phyloP scores from a whole-genome alignment of 225 moss, liverwort and hornwort species.

The Thuidium tamariscinum region DNA sequence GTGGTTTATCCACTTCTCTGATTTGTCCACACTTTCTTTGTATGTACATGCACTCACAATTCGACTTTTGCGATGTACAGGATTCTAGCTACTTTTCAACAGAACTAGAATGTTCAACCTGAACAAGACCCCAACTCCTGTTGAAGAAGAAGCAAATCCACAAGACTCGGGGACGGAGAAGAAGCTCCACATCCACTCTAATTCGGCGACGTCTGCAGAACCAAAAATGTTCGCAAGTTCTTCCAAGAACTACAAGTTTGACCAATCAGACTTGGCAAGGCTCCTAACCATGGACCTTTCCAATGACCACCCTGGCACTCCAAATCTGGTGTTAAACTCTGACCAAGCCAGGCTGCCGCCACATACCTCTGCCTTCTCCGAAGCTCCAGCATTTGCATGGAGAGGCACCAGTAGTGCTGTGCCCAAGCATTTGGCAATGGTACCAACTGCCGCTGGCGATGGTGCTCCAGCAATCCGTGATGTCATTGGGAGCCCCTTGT shows the following conservation, averaged over 20 bases:
- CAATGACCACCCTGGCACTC: not conserved
- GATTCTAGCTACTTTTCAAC: too few species aligned
- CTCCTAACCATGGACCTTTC: not conserved
- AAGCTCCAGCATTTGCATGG: not conserved
- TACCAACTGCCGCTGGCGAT: too few species aligned
- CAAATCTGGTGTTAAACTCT: not conserved
- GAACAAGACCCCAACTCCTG: not conserved
- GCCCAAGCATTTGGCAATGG: too few species aligned
- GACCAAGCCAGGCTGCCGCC: not conserved
- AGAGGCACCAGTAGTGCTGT: not conserved
- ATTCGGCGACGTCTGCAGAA: not conserved
- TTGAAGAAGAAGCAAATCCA: not conserved
- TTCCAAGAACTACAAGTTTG: not conserved
- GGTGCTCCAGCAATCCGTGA: not conserved
- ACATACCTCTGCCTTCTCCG: not conserved
- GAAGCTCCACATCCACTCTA: not conserved
- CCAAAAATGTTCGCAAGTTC: too few species aligned
- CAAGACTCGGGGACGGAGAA: not conserved
- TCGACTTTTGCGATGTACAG: not conserved
- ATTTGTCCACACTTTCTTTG: not conserved
- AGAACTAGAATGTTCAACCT: not conserved
- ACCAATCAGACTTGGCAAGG: not conserved
- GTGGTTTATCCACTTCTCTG: not conserved
- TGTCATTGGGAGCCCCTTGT: not conserved
- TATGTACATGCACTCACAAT: not conserved